Evolutionary conservation across 2,329 filamentous ascomycete species (phyloP).

Genomic region (Chrysosphaeria jannelii): DNA sequence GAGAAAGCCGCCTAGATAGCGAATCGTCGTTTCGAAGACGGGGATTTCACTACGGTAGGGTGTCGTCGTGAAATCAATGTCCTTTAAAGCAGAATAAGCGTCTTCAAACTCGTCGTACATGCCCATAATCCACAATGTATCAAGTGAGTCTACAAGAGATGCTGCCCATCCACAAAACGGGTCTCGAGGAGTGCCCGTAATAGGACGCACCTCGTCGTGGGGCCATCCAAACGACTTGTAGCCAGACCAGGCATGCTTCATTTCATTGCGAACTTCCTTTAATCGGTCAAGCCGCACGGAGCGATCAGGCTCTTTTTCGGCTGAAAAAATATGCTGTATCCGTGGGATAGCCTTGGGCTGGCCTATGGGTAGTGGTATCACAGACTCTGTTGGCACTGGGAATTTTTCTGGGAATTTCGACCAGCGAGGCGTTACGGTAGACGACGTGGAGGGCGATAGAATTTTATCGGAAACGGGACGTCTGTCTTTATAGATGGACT

Average conservation of each 20-base stretch:
- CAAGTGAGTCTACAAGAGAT: conserved; percentile 53
- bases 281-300: conserved; percentile 33
- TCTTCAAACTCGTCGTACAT: conserved; percentile 52
- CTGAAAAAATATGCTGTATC: conserved; percentile 42
- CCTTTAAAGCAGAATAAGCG: conserved; percentile 33
- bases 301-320: conserved; percentile 28
- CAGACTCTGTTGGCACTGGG: conserved; percentile 36
- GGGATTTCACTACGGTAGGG: conserved; percentile 34
- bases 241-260: conserved; percentile 51
- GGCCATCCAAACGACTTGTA: conserved; percentile 58
- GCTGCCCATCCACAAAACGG: conserved; percentile 84
- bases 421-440: conserved; percentile 40
- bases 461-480: too few species aligned
- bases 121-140: conserved; percentile 71
- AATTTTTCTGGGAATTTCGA: conserved; percentile 42
- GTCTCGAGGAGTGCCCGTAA: conserved; percentile 35
- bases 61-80: conserved; percentile 61
- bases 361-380: conserved; percentile 49
- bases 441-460: too few species aligned
- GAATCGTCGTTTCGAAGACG: conserved; percentile 78
- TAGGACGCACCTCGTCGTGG: conserved; percentile 60
- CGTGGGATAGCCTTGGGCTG: conserved; percentile 37
- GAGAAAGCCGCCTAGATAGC: conserved; percentile 65
- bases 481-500: background rate
- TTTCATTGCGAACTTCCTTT: conserved; percentile 37